Conservation (phyloP, 768 basidiomycete genomes). For the Boletales sp. region DNA sequence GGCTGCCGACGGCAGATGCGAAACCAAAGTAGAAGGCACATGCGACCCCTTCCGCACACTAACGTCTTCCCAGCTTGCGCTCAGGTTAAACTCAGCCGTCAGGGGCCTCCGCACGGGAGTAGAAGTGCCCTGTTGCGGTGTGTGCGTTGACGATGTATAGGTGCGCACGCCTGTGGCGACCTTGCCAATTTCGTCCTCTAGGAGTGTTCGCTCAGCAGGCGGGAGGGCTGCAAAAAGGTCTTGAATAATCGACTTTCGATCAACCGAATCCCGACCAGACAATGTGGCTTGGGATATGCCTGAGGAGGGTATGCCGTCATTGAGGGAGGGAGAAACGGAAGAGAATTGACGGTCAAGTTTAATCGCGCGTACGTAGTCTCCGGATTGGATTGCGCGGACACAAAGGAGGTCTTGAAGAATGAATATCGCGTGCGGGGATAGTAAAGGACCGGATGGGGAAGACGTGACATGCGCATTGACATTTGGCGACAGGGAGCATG, state of each 20-base stretch:
- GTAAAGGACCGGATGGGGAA: slow-evolving; percentile 2
- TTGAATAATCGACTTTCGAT: slow-evolving; percentile 67
- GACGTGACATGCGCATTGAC: neutral
- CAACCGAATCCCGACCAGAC: slow-evolving; percentile 27
- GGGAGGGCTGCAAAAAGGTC: slow-evolving; percentile 67
- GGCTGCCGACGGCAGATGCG: slow-evolving; percentile 6
- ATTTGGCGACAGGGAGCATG: slow-evolving; percentile 30
- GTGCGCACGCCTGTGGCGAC: slow-evolving; percentile 23
- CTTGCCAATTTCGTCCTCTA: slow-evolving; percentile 57
- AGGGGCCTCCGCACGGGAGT: slow-evolving; percentile 20
- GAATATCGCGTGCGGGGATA: slow-evolving; percentile 48
- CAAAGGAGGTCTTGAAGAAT: slow-evolving; percentile 76
- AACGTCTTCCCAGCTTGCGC: slow-evolving; percentile 67
- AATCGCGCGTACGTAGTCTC: slow-evolving; percentile 68
- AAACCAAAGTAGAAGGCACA: slow-evolving; percentile 3
- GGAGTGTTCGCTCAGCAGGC: slow-evolving; percentile 54
- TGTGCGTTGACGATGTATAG: slow-evolving; percentile 1
- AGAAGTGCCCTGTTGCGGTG: slow-evolving; percentile 5
- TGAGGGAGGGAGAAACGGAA: slow-evolving; percentile 34
- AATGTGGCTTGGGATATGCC: slow-evolving; percentile 24
- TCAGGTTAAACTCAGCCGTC: slow-evolving; percentile 37
- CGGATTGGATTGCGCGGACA: slow-evolving; percentile 70
- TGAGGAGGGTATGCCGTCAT: slow-evolving; percentile 4
- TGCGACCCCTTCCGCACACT: slow-evolving; percentile 17
- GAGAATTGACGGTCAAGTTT: slow-evolving; percentile 67